Base-by-base conservation (phyloP, 2,329 filamentous ascomycete genomes). In the Colletotrichum aenigma region DNA sequence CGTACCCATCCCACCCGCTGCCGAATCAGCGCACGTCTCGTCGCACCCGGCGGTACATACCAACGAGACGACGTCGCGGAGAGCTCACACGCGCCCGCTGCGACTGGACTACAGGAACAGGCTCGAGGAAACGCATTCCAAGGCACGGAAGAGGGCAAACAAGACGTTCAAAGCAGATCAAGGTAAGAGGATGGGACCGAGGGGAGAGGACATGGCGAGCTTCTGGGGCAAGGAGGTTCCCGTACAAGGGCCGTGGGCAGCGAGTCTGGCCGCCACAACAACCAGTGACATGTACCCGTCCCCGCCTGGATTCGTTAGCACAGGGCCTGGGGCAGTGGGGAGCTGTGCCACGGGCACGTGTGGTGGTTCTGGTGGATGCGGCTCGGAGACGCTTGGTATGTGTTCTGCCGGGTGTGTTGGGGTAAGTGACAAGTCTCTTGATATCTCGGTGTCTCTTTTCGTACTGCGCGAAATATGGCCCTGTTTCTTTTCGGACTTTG, bases 21-120 rank as follows among this genome's bases (percentile, higher is more conserved):
- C 87, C 70, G 89, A 88, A 66, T 90, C 89, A 58, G 89, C 91
- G 1, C 93, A 95, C 81, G 92, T 95, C 77, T 93, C 91, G 2
- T 88, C 92, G 0, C 94, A 95, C 86, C 94, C 91, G 78, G 89
- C 93, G 4, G 90, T 94, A 9, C 84, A 84, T 16, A 80, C 81
- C 15, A 66, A 79, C 32, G 79, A 82, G 48, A 75, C 78, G 7
- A 76, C 69, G 16, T 71, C 60, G 16, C 73, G 52, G 15, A 24
- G 28, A 13, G 66, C 65, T 7, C 26, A 21, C 13, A 74, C 67
- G 4, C 70, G 70, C 15, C 71, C 48, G 6, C 32, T 62, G 28
- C 73, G 72, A 7, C 32, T 74, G 26, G 55, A 38, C 13, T 76
- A 66, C 67, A 62, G 67, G 13, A 74, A 77, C 43, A 52, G 43